Conservation (phyloP, 352 stramenopile species). For the Globisporangium abappressorium region DNA sequence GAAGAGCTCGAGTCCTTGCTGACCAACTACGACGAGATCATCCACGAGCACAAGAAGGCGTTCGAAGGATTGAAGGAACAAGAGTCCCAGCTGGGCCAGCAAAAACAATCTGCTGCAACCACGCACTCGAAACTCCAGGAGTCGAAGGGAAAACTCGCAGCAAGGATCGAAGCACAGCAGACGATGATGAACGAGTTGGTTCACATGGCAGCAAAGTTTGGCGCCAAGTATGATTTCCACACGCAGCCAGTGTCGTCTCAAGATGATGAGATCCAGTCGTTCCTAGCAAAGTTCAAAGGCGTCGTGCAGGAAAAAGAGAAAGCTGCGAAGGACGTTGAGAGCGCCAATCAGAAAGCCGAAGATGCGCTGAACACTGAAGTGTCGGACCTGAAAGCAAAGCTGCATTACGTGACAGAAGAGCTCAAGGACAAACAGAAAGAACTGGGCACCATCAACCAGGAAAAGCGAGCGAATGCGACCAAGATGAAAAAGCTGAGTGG, state of each 20-base stretch:
- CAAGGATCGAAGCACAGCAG: slow-evolving; percentile 47
- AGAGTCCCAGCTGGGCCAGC: slow-evolving; percentile 22
- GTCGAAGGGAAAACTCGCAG: slow-evolving; percentile 48
- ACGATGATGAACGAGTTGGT: slow-evolving; percentile 38
- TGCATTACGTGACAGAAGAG: slow-evolving; percentile 50
- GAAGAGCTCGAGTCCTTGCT: slow-evolving; percentile 51
- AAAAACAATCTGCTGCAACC: slow-evolving; percentile 24
- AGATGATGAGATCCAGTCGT: slow-evolving; percentile 49
- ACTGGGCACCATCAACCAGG: slow-evolving; percentile 32
- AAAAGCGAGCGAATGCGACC: slow-evolving; percentile 39
- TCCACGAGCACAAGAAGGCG: slow-evolving; percentile 36
- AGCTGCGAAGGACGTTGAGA: slow-evolving; percentile 33
- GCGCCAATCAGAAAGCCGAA: slow-evolving; percentile 37
- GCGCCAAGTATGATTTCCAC: slow-evolving; percentile 63
- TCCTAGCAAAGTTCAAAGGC: slow-evolving; percentile 43
- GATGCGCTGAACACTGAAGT: slow-evolving; percentile 46
- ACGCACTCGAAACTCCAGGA: slow-evolving; percentile 35
- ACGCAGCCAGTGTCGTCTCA: slow-evolving; percentile 46
- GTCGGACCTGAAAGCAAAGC: slow-evolving; percentile 44
- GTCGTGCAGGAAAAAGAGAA: slow-evolving; percentile 45
- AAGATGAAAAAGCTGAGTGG: slow-evolving; percentile 42
- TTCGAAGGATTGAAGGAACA: slow-evolving; percentile 35
- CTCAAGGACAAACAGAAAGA: slow-evolving; percentile 42
- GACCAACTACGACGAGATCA: slow-evolving; percentile 53
- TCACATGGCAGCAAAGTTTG: slow-evolving; percentile 33